Base-by-base conservation (phyloP, 768 basidiomycete species). In the Lactarius quietus region DNA sequence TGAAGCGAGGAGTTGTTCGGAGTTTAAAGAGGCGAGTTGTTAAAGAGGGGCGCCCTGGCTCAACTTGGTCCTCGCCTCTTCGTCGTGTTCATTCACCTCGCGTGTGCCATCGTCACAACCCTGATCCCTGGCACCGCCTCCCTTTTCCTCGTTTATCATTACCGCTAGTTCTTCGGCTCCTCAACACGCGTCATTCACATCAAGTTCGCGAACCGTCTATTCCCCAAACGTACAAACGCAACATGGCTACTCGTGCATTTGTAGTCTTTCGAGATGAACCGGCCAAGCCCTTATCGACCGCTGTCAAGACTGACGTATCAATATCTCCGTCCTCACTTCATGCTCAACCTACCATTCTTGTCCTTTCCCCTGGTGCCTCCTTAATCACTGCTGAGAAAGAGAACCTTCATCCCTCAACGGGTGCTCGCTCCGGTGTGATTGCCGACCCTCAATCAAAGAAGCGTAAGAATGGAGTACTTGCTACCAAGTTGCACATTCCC, bases 371-470 rank as follows among this genome's bases (percentile, higher is more conserved):
- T 66, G 68, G 48, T 59, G 60, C 71, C 41, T 71, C 72, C 20
- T 57, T 69, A 35, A 71, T 73, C 38, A 53, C 55, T 18, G 55
- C 62, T 45, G 88, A 91, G 78, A 92, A 92, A 80, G 90, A 92
- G 77, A 92, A 92, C 73, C 78, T 86, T 52, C 82, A 92, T 74
- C 90, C 90, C 53, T 68, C 87, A 70, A 92, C 90, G 3, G 90
- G 90, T 7, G 81, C 83, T 65, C 85, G 83, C 41, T 75, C 85
- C 3, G 82, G 78, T 39, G 71, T 80, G 20, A 71, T 77, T 18
- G 69, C 68, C 6, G 72, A 66, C 62, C 74, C 76, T 20, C 73
- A 76, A 33, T 74, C 74, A 8, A 89, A 89, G 78, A 89, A 89
- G 73, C 82, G 88, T 59, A 89, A 89, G 73, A 86, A 84, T 0